Evolutionary conservation across 768 basidiomycete species (phyloP), one percentile per base, ranked within the genome.

Genomic region (Polyporus arcularius): DNA sequence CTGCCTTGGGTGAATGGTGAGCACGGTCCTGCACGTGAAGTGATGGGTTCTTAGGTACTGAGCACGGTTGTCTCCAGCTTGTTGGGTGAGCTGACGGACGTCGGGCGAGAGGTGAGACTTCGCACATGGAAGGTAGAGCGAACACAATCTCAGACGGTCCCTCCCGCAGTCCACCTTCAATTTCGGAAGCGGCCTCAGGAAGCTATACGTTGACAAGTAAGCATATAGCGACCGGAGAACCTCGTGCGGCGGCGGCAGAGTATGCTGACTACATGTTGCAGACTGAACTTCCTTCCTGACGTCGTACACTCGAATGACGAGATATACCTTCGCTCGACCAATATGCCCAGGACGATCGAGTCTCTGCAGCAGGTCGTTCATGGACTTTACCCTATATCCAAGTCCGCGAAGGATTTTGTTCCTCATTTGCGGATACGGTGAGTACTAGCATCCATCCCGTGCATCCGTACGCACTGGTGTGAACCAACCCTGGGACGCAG

Each of bases 301-400:
- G 71, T 65, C 4, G 74, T 85, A 3, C 69, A 74, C n/a, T 74
- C 74, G 31, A 72, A 75, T 38, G 73, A 75, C 11, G 73, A 79
- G 53, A 78, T 79, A 28, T 90, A 90, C 70, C 87, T 90, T 64
- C 78, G 89, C 80, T 88, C 84, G 15, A 94, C 92, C 2, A 88
- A 90, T 67, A 84, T 94, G 71, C 83, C 90, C 0, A 79, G 92
- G 38, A 92, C 90, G 5, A 85, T 87, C 15, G 89, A 92, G 65
- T 86, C 86, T 0, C 73, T 92, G 16, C 86, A 89, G 64, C 85
- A 93, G 63, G 77, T 92, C 39, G 76, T 89, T n/a, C 79, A 85
- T 52, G 90, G 90, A 1, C 70, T 94, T 49, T 93, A 91, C 66
- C 88, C 88, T 1, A 72, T 75, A 7, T 62, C 72, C 4, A 83